Conservation (phyloP, 768 basidiomycete genomes). For the Stropharia rugosoannulata region DNA sequence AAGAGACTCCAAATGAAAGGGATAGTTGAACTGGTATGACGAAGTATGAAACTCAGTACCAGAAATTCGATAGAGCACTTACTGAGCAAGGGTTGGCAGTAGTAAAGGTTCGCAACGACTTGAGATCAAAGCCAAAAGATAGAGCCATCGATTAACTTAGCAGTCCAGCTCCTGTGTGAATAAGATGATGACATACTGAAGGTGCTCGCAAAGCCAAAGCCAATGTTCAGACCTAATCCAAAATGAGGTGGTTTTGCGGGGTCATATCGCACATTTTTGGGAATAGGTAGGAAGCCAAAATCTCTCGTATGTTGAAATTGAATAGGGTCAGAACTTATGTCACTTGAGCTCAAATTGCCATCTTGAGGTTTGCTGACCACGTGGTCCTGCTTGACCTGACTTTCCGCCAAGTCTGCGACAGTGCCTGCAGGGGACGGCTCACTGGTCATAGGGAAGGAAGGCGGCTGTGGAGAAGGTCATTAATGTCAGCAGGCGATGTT, state of each 20-base stretch:
- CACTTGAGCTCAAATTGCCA: not conserved
- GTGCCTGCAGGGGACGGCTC: conserved; percentile 9
- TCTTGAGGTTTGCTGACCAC: not conserved
- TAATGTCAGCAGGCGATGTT: not conserved
- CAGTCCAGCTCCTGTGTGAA: not conserved
- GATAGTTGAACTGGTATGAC: conserved; percentile 37
- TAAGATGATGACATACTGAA: conserved; percentile 37
- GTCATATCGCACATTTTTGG: conserved; percentile 51
- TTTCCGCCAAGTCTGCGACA: conserved; percentile 1
- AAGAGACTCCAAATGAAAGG: conserved; percentile 33
- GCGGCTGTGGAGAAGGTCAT: not conserved
- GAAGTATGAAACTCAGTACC: not conserved
- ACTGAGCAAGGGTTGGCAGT: conserved; percentile 81
- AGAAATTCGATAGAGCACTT: conserved; percentile 18
- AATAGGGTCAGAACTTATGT: not conserved
- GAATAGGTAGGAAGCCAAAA: conserved; percentile 66
- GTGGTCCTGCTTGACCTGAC: not conserved
- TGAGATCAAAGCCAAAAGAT: not conserved
- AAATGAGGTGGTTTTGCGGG: conserved; percentile 51
- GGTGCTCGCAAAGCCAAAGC: conserved; percentile 66
- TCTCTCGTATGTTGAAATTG: conserved; percentile 35
- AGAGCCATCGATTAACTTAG: not conserved
- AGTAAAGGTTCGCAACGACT: conserved; percentile 80
- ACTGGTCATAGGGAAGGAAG: conserved; percentile 4
- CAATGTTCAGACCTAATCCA: conserved; percentile 48